Evolutionary conservation across 768 basidiomycete species (phyloP), one percentile per base, ranked within the genome.

Genomic region (Mycena galericulata): DNA sequence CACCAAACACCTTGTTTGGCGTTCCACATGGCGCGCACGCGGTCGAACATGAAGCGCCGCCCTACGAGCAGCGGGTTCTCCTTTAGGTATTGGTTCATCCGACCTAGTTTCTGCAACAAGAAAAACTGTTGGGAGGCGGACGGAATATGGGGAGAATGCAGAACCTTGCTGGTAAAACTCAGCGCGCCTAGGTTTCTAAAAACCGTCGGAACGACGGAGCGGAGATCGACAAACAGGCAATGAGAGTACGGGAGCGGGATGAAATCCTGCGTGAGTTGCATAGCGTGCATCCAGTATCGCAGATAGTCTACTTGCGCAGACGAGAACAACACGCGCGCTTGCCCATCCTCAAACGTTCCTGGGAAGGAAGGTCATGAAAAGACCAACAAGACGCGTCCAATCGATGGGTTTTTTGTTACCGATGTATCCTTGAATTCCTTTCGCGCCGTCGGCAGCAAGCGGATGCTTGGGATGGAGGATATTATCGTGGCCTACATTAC

Each of bases 291-390:
- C 85, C 86, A 90, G 76, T 89, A 88, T 45, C 87, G 79, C 17
- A 88, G 76, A 76, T 89, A 90, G 73, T 89, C 88, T 69, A 89
- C 80, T 74, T 90, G 89, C 8, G 85, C 85, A 15, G 85, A 87
- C n/a, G 89, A 87, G 73, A 88, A 88, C 53, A 90, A 80, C 53
- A 90, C 79, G 8, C 89, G 83, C 15, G 86, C 81, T 72, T 89
- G 86, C 59, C 86, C 87, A 73, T 81, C 87, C 50, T 80, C 79
- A 49, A 89, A 81, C 10, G 85, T 88, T n/a, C 84, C 86, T 85
- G n/a, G n/a, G n/a, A n/a, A n/a, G n/a, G n/a, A n/a, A n/a, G n/a
- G n/a, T n/a, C n/a, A 18, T 8, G 38, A 43, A 30, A 56, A 20
- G 29, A n/a, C 27, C 5, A 50, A 46, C 43, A 14, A 46, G 43